Evolutionary conservation across 225 moss, liverwort and hornwort genomes (phyloP).

Genomic region (Lunularia cruciata): DNA sequence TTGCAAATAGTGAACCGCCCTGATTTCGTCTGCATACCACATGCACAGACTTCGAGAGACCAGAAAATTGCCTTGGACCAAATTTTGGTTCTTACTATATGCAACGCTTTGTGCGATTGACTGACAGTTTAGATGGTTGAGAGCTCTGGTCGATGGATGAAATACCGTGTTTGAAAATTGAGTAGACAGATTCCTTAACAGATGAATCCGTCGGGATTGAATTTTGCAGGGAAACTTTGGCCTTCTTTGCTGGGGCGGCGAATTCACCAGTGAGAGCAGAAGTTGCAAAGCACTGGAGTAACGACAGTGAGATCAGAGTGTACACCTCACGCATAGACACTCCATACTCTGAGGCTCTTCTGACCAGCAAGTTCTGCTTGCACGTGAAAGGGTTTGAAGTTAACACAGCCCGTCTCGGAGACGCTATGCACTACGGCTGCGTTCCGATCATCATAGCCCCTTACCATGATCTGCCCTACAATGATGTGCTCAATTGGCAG

Average conservation of each 20-base stretch:
- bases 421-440: constrained; percentile 48
- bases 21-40: too few species aligned
- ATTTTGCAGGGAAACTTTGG: constrained; percentile 32
- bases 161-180: too few species aligned
- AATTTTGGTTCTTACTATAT: too few species aligned
- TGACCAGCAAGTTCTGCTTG: constrained; percentile 46
- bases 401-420: constrained; percentile 47
- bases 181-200: too few species aligned
- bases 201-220: too few species aligned
- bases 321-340: constrained; percentile 25
- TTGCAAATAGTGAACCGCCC: too few species aligned
- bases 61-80: too few species aligned
- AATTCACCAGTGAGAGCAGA: constrained; percentile 43
- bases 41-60: too few species aligned
- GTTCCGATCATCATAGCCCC: constrained; percentile 45
- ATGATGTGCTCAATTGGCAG: constrained; percentile 46
- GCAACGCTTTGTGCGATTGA: too few species aligned
- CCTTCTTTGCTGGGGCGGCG: constrained; percentile 49
- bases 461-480: constrained; percentile 45
- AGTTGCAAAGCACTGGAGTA: constrained; percentile 36
- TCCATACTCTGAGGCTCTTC: constrained; percentile 38
- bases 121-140: too few species aligned
- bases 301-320: constrained; percentile 44
- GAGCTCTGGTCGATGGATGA: too few species aligned
- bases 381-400: constrained; percentile 54